Evolutionary conservation across 1,284 basidiomycete species (phyloP).

Genomic region (Cryptococcus wingfieldii): DNA sequence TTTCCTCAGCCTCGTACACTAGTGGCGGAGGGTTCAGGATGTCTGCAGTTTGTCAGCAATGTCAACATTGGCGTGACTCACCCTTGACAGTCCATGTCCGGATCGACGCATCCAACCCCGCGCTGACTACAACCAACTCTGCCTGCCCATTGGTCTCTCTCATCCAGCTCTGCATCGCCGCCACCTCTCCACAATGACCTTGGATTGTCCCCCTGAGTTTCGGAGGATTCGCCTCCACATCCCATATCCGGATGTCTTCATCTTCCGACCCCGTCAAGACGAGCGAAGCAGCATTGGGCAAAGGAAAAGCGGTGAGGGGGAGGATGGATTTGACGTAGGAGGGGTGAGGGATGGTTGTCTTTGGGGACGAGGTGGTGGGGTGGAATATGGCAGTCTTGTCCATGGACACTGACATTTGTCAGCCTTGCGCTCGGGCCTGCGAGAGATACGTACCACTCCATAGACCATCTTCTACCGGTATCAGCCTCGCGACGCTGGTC

Average conservation of each 20-base stretch:
- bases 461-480: conserved; percentile 61
- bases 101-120: conserved; percentile 77
- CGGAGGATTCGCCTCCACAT: conserved; percentile 44
- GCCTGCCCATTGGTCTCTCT: conserved; percentile 53
- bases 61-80: conserved; percentile 42
- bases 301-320: conserved; percentile 57
- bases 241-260: conserved; percentile 65
- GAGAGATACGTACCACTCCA: conserved; percentile 69
- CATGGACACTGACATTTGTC: conserved; percentile 61
- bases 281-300: conserved; percentile 61
- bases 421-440: background rate
- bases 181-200: conserved; percentile 83
- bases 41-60: conserved; percentile 17
- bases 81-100: conserved; percentile 73
- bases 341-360: conserved; percentile 60
- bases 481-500: conserved; percentile 56
- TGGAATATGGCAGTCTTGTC: conserved; percentile 74
- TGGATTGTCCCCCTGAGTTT: conserved; percentile 60
- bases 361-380: conserved; percentile 41
- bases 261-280: conserved; percentile 70
- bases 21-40: conserved; percentile 35
- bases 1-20: conserved; percentile 21
- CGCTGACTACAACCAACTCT: conserved; percentile 70
- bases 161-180: conserved; percentile 66
- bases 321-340: conserved; percentile 67